These are phyloP conservation scores for Globisporangium polare DNA, from an alignment of 352 stramenopile genomes.

Conservation along the genomic window DNA sequence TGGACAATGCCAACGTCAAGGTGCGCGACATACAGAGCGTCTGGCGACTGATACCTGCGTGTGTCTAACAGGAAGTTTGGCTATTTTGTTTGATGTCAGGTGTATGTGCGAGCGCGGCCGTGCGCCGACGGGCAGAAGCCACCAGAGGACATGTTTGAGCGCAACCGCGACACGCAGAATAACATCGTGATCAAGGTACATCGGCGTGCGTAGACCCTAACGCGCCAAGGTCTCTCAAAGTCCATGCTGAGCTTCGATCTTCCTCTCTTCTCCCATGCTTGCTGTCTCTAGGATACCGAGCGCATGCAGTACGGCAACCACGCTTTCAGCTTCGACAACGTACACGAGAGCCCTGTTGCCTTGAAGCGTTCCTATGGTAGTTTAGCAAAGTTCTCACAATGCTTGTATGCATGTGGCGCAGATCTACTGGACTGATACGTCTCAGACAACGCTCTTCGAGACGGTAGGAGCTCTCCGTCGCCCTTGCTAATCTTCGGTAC, in stretches of 20 bases:
- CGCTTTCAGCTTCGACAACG: conserved; percentile 84
- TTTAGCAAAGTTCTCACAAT: too few species aligned
- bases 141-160: conserved; percentile 82
- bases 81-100: conserved; percentile 17
- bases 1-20: conserved; percentile 80
- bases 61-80: too few species aligned
- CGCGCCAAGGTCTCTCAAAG: background rate
- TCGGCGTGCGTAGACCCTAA: background rate
- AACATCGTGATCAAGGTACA: conserved; percentile 83
- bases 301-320: conserved; percentile 85
- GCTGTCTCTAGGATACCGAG: conserved; percentile 58
- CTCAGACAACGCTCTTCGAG: conserved; percentile 66
- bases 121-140: conserved; percentile 65
- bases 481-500: too few species aligned
- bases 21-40: conserved; percentile 14
- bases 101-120: conserved; percentile 75
- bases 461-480: conserved; percentile 33
- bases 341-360: conserved; percentile 11
- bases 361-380: background rate
- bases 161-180: conserved; percentile 64
- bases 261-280: too few species aligned
- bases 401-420: conserved; percentile 10
- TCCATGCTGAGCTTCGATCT: background rate
- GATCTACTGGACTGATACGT: conserved; percentile 84
- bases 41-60: too few species aligned